Percentiles rank a stretch among this genome's conserved stretches.
Evolutionary conservation across 2,329 filamentous ascomycete species (phyloP).

Genomic region (Knufia fluminis): DNA sequence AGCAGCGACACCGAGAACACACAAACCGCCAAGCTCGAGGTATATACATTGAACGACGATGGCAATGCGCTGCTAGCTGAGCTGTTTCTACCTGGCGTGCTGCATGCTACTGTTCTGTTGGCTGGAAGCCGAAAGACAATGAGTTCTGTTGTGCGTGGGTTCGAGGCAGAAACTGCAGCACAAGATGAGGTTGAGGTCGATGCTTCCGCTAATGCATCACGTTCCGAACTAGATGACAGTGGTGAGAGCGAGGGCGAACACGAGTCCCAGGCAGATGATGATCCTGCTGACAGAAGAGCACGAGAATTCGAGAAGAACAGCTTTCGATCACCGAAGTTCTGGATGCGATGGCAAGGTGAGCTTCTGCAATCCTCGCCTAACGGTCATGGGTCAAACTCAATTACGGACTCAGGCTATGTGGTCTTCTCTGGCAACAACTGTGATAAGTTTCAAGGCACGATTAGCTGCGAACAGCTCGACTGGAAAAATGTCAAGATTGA

Average conservation of each 20-base stretch:
- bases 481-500: conserved; percentile 4
- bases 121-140: conserved; percentile 4
- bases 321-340: conserved; percentile 9
- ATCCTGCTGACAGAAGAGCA: background rate
- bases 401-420: background rate
- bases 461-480: background rate
- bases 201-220: too few species aligned
- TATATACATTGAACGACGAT: background rate
- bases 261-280: background rate
- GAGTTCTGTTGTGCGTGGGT: background rate
- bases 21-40: background rate
- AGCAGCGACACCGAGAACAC: background rate
- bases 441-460: conserved; percentile 4
- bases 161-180: background rate
- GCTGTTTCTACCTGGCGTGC: background rate
- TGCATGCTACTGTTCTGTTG: conserved; percentile 1
- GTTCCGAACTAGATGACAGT: too few species aligned
- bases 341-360: conserved; percentile 4
- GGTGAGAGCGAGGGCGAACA: background rate
- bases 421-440: conserved; percentile 8
- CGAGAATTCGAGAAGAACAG: conserved; percentile 8
- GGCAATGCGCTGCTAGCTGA: background rate
- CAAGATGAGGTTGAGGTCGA: background rate
- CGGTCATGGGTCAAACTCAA: background rate
- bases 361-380: background rate